Conservation (phyloP, 495 filamentous ascomycete genomes). For the Xylaria palmicola region DNA sequence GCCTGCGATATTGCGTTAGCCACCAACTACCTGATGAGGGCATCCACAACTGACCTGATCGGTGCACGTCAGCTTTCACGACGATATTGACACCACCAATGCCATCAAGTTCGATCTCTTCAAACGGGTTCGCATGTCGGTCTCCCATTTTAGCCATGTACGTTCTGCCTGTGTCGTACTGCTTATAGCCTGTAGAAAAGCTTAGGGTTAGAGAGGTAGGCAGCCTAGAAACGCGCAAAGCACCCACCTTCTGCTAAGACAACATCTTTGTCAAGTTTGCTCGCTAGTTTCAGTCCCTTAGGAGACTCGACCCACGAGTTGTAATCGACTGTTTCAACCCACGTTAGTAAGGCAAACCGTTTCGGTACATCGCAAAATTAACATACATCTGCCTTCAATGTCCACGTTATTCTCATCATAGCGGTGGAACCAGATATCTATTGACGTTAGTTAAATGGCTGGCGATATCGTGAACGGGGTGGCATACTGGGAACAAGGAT, state of each 20-base stretch:
- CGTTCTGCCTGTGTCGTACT: constrained; percentile 84
- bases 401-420: constrained; percentile 76
- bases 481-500: constrained; percentile 90
- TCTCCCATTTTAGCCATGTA: constrained; percentile 88
- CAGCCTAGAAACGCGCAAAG: background rate
- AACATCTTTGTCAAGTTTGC: constrained; percentile 70
- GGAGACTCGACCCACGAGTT: constrained; percentile 98
- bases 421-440: constrained; percentile 98
- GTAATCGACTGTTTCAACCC: constrained; percentile 72
- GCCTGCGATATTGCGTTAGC: constrained; percentile 48
- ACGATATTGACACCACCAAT: constrained; percentile 97
- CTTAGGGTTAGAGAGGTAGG: constrained; percentile 16
- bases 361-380: background rate
- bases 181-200: constrained; percentile 68
- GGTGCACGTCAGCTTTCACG: constrained; percentile 95
- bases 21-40: background rate
- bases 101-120: constrained; percentile 88
- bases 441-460: constrained; percentile 28
- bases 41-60: constrained; percentile 64
- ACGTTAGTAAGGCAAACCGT: background rate
- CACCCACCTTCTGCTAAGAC: constrained; percentile 78
- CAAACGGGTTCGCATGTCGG: constrained; percentile 86
- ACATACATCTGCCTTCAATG: constrained; percentile 85
- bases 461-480: background rate
- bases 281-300: constrained; percentile 69